phyloP scores from a whole-genome alignment of 2,329 filamentous ascomycete species.

The Phyllosticta citrichinensis region DNA sequence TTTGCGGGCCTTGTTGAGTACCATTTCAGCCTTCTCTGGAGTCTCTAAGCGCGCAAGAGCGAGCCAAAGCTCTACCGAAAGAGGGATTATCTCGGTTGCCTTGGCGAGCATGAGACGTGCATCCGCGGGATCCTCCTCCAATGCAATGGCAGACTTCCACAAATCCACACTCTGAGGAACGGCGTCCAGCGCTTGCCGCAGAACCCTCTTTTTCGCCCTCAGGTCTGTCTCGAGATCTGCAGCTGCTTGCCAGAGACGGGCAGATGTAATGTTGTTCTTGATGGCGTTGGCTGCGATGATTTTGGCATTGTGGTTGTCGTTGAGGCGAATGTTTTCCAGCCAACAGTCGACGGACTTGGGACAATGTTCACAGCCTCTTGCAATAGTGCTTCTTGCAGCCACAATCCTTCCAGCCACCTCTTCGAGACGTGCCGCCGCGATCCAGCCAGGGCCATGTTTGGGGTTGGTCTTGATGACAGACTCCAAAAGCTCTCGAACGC shows the following conservation, averaged over 20 bases:
- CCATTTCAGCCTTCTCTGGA: slow-evolving; percentile 84
- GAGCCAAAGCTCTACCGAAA: slow-evolving; percentile 91
- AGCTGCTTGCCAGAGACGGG: slow-evolving; percentile 86
- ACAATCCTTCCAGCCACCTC: slow-evolving; percentile 88
- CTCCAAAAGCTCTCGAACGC: slow-evolving; percentile 83
- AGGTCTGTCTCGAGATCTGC: slow-evolving; percentile 82
- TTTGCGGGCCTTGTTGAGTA: slow-evolving; percentile 90
- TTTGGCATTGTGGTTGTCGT: slow-evolving; percentile 87
- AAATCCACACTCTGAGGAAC: slow-evolving; percentile 88
- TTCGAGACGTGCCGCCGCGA: slow-evolving; percentile 84
- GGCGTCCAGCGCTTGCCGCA: slow-evolving; percentile 82
- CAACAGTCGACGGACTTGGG: slow-evolving; percentile 92
- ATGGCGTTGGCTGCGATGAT: slow-evolving; percentile 91
- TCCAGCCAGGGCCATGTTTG: slow-evolving; percentile 89
- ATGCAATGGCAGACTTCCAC: slow-evolving; percentile 97
- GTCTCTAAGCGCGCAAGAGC: slow-evolving; percentile 83
- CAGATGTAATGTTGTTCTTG: slow-evolving; percentile 79
- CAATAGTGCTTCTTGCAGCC: slow-evolving; percentile 78
- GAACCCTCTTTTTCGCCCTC: slow-evolving; percentile 82
- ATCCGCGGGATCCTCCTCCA: slow-evolving; percentile 83
- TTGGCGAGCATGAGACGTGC: slow-evolving; percentile 84
- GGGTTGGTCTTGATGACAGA: slow-evolving; percentile 97
- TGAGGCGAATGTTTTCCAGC: slow-evolving; percentile 90
- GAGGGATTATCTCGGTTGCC: slow-evolving; percentile 87
- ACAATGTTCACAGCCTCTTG: slow-evolving; percentile 78